A percentile compares a stretch with the other conserved stretches of the same genome.
Conservation (phyloP, 1,139 yeast species). For the Zygoascus hellenicus region DNA sequence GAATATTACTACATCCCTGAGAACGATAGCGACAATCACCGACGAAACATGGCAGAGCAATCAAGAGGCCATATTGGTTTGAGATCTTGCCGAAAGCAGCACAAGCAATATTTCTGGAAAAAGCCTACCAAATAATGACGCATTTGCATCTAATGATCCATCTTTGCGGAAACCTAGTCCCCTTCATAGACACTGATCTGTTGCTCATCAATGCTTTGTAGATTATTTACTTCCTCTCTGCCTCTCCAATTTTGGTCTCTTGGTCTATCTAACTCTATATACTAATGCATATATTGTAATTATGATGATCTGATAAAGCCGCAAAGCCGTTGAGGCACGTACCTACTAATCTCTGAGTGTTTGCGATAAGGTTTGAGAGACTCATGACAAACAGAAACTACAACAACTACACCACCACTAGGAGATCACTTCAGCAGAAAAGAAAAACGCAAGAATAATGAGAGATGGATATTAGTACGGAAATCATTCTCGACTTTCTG, state of each 20-base stretch:
- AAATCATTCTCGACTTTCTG: no score
- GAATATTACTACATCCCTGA: slow-evolving; percentile 89
- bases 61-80: slow-evolving; percentile 69
- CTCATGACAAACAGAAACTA: no score
- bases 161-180: no score
- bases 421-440: no score
- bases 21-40: slow-evolving; percentile 62
- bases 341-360: no score
- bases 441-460: no score
- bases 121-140: slow-evolving; percentile 23
- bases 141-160: not conserved
- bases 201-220: not conserved
- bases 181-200: not conserved
- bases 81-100: slow-evolving; percentile 86
- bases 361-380: no score
- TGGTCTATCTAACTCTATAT: not conserved
- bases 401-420: no score
- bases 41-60: slow-evolving; percentile 65
- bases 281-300: not conserved
- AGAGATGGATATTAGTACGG: no score
- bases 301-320: not conserved
- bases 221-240: not conserved
- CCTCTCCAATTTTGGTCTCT: not conserved
- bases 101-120: slow-evolving; percentile 56
- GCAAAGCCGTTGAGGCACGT: no score